Percentiles rank a stretch among this genome's conserved stretches.
phyloP scores from a whole-genome alignment of 352 stramenopile species.

The Phytophthora megakarya region DNA sequence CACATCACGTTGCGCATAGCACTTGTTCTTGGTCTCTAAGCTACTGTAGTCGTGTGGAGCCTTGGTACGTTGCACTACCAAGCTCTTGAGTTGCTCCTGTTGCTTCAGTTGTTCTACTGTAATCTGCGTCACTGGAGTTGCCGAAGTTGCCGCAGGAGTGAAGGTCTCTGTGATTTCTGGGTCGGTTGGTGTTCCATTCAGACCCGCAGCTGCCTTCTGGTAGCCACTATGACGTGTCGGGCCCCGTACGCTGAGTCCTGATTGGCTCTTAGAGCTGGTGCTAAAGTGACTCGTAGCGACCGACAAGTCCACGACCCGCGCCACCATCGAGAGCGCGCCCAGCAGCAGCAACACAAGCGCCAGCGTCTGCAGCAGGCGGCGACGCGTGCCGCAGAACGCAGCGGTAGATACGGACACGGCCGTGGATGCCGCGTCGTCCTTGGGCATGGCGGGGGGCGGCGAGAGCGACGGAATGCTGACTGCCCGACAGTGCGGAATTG shows the following conservation, averaged over 20 bases:
- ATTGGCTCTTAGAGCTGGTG: conserved; percentile 10
- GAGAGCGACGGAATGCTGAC: conserved; percentile 36
- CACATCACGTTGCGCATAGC: conserved; percentile 42
- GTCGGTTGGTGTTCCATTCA: conserved; percentile 5
- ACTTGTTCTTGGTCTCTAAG: conserved; percentile 29
- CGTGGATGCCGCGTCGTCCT: conserved; percentile 16
- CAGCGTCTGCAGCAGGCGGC: conserved; percentile 15
- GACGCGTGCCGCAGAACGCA: conserved; percentile 9
- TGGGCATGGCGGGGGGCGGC: conserved; percentile 27
- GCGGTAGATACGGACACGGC: conserved; percentile 9
- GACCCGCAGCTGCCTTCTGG: conserved; percentile 2
- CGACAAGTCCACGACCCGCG: conserved; percentile 19
- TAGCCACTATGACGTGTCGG: conserved; percentile 24
- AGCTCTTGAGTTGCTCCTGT: conserved; percentile 22
- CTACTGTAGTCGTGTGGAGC: conserved; percentile 35
- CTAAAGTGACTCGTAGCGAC: conserved; percentile 2
- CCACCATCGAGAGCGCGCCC: conserved; percentile 10
- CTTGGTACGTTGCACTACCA: conserved; percentile 25
- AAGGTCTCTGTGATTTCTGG: background rate
- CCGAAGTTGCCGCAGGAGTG: conserved; percentile 6
- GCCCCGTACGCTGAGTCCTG: conserved; percentile 21
- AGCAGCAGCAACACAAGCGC: conserved; percentile 17
- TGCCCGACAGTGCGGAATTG: conserved; percentile 3
- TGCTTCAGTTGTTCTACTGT: conserved; percentile 22
- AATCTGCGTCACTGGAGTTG: conserved; percentile 11